A percentile compares a stretch with the other conserved stretches of the same genome.
Conservation (phyloP, 2,329 filamentous ascomycete species). For the Pyricularia sp. region DNA sequence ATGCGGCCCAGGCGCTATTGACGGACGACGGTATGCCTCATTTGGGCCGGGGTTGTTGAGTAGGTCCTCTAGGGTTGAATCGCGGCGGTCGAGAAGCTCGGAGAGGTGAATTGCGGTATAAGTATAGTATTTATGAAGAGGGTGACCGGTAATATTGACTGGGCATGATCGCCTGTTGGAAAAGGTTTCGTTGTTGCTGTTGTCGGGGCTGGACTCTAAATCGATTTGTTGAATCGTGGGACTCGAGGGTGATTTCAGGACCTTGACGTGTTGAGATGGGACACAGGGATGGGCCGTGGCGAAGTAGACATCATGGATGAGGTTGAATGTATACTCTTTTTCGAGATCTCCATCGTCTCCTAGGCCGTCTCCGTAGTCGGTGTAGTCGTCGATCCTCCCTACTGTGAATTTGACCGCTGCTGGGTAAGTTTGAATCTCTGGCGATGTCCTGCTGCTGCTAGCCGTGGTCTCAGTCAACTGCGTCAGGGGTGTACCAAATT, state of each 20-base stretch:
- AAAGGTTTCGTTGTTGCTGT: slow-evolving; percentile 9
- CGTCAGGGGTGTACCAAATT: slow-evolving; percentile 14
- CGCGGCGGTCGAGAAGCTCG: slow-evolving; percentile 39
- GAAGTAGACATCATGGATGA: slow-evolving; percentile 53
- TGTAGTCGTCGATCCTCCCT: slow-evolving; percentile 11
- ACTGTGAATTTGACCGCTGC: slow-evolving; percentile 31
- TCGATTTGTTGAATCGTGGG: slow-evolving; percentile 50
- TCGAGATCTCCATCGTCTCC: slow-evolving; percentile 26
- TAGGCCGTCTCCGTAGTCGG: slow-evolving; percentile 17
- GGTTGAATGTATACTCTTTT: slow-evolving; percentile 29
- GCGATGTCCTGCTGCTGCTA: slow-evolving; percentile 13
- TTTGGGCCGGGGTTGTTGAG: slow-evolving; percentile 16
- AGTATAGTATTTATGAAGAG: slow-evolving; percentile 53
- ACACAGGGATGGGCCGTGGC: slow-evolving; percentile 58
- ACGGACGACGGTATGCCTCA: slow-evolving; percentile 19
- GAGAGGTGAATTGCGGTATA: slow-evolving; percentile 51
- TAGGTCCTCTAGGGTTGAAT: slow-evolving; percentile 36
- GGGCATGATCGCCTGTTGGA: slow-evolving; percentile 34
- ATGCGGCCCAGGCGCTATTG: slow-evolving; percentile 19
- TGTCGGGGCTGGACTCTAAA: slow-evolving; percentile 31
- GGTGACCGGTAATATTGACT: slow-evolving; percentile 46
- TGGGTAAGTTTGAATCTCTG: slow-evolving; percentile 26
- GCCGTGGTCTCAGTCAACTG: slow-evolving; percentile 22
- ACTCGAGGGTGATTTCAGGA: slow-evolving; percentile 50
- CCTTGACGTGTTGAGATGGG: slow-evolving; percentile 44